Percentiles rank a stretch among this genome's conserved stretches.
Conservation (phyloP, 2,329 filamentous ascomycete genomes). For the Trichophyton simii region DNA sequence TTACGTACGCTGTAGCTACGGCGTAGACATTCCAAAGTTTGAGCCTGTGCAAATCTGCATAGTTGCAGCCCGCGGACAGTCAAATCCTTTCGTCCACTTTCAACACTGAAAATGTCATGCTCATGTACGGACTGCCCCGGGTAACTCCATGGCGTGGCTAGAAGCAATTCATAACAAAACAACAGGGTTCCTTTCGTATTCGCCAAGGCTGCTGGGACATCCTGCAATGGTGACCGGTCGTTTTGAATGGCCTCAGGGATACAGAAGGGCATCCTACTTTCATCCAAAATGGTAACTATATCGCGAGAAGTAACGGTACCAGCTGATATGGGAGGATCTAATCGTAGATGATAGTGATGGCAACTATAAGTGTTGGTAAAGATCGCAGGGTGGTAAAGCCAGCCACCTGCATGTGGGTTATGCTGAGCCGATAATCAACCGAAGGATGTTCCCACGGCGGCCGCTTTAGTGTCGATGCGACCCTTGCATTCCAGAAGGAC, state of each 20-base stretch:
- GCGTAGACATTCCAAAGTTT: conserved; percentile 16
- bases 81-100: conserved; percentile 12
- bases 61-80: conserved; percentile 16
- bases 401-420: too few relatives aligned
- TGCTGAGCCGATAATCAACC: too few relatives aligned
- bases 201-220: neutral
- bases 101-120: conserved; percentile 8
- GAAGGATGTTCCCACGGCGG: too few relatives aligned
- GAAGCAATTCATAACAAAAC: conserved; percentile 5
- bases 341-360: too few relatives aligned
- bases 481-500: too few relatives aligned
- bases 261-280: neutral
- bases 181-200: neutral
- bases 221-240: neutral
- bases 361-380: too few relatives aligned
- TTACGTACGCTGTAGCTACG: conserved; percentile 15
- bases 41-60: conserved; percentile 15
- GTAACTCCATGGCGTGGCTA: neutral
- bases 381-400: too few relatives aligned
- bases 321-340: conserved; percentile 6
- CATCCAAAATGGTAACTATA: neutral
- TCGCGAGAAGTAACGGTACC: conserved; percentile 12
- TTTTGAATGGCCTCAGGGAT: neutral
- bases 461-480: too few relatives aligned
- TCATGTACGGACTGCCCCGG: neutral